A percentile compares a stretch with the other conserved stretches of the same genome.
Evolutionary conservation across 1,284 basidiomycete species (phyloP).

Genomic region (Papiliotrema terrestris): DNA sequence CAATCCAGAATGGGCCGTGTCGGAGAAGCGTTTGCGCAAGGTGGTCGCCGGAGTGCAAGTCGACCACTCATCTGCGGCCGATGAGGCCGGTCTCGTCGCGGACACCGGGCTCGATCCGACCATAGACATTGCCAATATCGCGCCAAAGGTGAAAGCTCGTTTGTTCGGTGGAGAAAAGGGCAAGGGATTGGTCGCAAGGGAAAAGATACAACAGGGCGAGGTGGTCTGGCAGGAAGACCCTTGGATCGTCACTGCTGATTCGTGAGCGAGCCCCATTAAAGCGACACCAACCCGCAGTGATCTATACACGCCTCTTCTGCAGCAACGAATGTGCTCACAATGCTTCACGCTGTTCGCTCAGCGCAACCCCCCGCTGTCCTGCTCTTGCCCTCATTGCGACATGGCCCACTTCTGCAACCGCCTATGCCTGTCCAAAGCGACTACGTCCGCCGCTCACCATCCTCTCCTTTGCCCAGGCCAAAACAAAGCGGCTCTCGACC

Average conservation of each 20-base stretch:
- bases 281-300: constrained; percentile 11
- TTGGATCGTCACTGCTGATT: constrained; percentile 45
- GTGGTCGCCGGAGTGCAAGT: constrained; percentile 46
- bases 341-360: constrained; percentile 33
- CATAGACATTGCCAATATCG: constrained; percentile 62
- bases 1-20: constrained; percentile 67
- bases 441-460: constrained; percentile 59
- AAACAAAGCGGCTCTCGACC: constrained; percentile 63
- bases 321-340: constrained; percentile 32
- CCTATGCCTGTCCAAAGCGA: constrained; percentile 58
- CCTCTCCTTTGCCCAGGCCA: constrained; percentile 68
- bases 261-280: constrained; percentile 24
- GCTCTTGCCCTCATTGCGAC: constrained; percentile 32
- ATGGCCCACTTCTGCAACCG: constrained; percentile 72
- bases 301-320: constrained; percentile 19
- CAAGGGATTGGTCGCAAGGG: constrained; percentile 73
- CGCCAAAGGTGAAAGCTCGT: constrained; percentile 62
- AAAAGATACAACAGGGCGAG: constrained; percentile 65
- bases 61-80: background rate
- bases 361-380: constrained; percentile 21
- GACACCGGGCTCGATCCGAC: constrained; percentile 64
- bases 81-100: constrained; percentile 52
- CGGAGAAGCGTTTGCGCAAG: constrained; percentile 74
- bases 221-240: constrained; percentile 71
- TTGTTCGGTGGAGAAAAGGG: constrained; percentile 71